Percentiles rank a stretch among this genome's conserved stretches.
Conservation (phyloP, 176 grass and related monocot species). For the Eragrostis curvula region DNA sequence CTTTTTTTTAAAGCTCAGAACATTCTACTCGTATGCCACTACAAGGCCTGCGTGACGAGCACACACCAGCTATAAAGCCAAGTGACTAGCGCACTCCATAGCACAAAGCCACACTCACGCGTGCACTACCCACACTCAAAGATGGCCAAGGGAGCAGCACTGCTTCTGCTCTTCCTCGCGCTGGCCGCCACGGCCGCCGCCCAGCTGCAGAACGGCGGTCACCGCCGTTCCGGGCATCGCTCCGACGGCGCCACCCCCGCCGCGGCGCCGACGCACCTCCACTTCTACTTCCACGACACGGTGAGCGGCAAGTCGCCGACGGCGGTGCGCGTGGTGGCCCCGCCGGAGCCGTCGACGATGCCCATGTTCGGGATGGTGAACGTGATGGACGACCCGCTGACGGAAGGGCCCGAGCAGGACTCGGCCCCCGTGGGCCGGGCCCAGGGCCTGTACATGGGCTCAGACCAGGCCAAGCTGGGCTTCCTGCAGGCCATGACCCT, state of each 20-base stretch:
- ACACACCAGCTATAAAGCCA: not conserved
- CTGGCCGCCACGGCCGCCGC: not conserved
- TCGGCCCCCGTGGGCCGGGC: constrained; percentile 55
- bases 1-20: not conserved
- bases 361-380: constrained; percentile 52
- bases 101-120: not conserved
- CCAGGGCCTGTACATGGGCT: constrained; percentile 64
- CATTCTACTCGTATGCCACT: not conserved
- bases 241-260: not conserved
- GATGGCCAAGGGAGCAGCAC: not conserved
- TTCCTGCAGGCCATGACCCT: constrained; percentile 85
- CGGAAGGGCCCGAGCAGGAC: constrained; percentile 51
- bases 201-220: not conserved
- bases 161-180: not conserved
- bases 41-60: not conserved
- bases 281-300: constrained; percentile 93
- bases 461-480: constrained; percentile 50
- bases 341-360: constrained; percentile 8
- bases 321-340: constrained; percentile 35
- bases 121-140: too few relatives aligned
- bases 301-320: constrained; percentile 60
- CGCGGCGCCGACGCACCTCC: constrained; percentile 42
- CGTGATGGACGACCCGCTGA: constrained; percentile 74
- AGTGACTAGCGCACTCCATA: not conserved
- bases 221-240: not conserved